Base-by-base conservation (phyloP, 805 yeast genomes). In the Yarrowia yakushimensis region DNA sequence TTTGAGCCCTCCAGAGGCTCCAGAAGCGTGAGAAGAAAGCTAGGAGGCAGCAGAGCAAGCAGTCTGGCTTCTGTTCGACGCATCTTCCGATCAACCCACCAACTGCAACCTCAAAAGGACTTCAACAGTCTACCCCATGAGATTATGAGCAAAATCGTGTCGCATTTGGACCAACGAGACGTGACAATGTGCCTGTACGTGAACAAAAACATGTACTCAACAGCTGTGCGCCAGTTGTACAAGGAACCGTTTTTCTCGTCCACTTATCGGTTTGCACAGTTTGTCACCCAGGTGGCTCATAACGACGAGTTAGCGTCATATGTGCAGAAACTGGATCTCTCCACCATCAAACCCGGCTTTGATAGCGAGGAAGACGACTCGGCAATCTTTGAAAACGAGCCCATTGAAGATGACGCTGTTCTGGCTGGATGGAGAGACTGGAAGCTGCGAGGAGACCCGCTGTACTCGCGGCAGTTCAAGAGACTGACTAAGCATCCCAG, bases 361-460 rank as follows among this genome's bases (percentile, higher is more conserved):
- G 52, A 42, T 8, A 31, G 20, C 28, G 42, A 50, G 18, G 62
- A 52, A 5, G 64, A 69, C 62, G 25, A 60, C 39, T 33, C 68
- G 36, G 50, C 37, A 15, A 27, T 63, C 18, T 57, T 43, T 13
- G 69, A 65, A 17, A 34, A 31, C 43, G 54, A 42, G 13, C 54
- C 52, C 4, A 43, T 31, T 8, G 62, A 59, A 18, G 62, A 59
- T 6, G 41, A 60, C 60, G 72, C 73, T 42, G 81, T 85, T 1
- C 73, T 81, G 57, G 96, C 96, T 0, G 87, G 93, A 10, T 90
- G 97, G 97, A 80, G 97, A 70, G 97, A 90, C 72, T 90, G 96
- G 96, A 87, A 89, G 69, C 86, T 81, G 69, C 80, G 89, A 65
- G 82, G 81, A 59, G 91, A 87, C 72, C 89, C 93, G 0, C 71